Base-by-base conservation (phyloP, 106 monocot species). In the Ottelia alismoides region DNA sequence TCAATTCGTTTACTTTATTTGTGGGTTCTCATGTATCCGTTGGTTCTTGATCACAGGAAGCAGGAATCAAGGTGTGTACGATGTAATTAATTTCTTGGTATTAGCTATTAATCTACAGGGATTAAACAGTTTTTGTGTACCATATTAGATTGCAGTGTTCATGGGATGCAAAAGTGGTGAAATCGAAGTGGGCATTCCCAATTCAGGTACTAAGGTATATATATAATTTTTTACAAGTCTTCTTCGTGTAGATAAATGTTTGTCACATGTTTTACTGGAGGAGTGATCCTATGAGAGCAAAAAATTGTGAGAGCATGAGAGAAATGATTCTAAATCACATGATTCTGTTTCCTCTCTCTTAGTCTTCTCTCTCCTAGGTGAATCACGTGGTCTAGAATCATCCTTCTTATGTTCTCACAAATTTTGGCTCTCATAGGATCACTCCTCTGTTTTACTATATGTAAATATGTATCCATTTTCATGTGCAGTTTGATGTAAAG, bases 11-110 rank as follows among this genome's bases (percentile, higher is more conserved):
- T 26, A 27, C 25, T 19, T 27, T 3, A 25, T 17, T 46, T 20
- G 25, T 23, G 0, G 5, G 22, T 17, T 31, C 16, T 19, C 12
- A 43, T 70, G 0, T 20, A 16, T 62, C 20, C 61, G 14, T 31
- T 70, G 49, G 11, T 23, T 31, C 47, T 11, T 53, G 52, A 43
- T 6, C 40, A 51, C 80, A 84, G 80, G 84, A 81, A 72, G 71
- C 80, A 46, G 78, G 84, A 51, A 74, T 80, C n/a, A 83, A 83
- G 79, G 89, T 89, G 56, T 46, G 65, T 66, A 14, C 11, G 31
- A 5, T 9, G 27, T 45, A 26, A 25, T 25, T 24, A 23, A 21
- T 22, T 50, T 62, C 31, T 20, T 12, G 35, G 11, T 18, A 21
- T 40, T 35, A 6, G 58, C 22, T 27, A 2, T 53, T 47, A 18